A percentile compares a stretch with the other conserved stretches of the same genome.
Conservation (phyloP, 2,329 filamentous ascomycete genomes). For the Fusarium nisikadoi region DNA sequence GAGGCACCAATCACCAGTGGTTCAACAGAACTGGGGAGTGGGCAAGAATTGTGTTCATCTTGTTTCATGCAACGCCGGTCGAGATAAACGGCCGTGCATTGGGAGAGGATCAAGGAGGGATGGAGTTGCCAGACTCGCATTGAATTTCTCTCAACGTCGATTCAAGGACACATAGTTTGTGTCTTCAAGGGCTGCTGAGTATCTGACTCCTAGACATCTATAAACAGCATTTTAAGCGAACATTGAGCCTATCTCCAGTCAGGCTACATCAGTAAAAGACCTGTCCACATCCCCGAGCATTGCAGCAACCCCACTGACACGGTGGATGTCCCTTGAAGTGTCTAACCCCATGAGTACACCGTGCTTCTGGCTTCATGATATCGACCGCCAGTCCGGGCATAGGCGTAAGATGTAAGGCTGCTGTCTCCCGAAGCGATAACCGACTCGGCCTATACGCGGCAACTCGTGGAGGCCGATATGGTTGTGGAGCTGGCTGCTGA, state of each 20-base stretch:
- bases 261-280: background rate
- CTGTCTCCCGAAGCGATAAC: background rate
- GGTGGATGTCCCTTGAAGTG: background rate
- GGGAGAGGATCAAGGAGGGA: background rate
- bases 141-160: background rate
- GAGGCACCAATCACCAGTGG: constrained; percentile 22
- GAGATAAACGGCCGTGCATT: background rate
- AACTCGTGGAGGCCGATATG: background rate
- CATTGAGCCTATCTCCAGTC: rapidly evolving
- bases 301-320: background rate
- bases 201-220: no score
- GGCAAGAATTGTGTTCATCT: constrained; percentile 3
- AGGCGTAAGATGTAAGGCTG: background rate
- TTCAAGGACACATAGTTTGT: no score
- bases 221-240: background rate
- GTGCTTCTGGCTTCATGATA: background rate
- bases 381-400: background rate
- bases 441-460: background rate
- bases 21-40: background rate
- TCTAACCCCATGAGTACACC: background rate
- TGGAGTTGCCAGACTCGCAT: background rate
- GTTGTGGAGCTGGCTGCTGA: background rate
- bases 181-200: rapidly evolving
- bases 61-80: background rate
- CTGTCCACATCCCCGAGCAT: background rate